Conservation (phyloP, 2,329 filamentous ascomycete species). For the Aspergillus vadensis region DNA sequence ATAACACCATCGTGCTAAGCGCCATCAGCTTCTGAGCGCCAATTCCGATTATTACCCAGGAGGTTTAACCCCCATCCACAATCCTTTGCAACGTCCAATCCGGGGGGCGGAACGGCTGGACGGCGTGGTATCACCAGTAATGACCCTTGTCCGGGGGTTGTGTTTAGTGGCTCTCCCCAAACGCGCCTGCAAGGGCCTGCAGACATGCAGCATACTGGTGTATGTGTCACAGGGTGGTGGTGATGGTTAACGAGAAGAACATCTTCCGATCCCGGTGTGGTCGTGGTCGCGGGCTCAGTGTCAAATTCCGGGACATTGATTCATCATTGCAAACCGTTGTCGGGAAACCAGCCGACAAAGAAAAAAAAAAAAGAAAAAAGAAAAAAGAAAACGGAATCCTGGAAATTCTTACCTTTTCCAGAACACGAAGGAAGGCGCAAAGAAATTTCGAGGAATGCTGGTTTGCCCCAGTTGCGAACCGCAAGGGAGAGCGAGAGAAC, state of each 20-base stretch:
- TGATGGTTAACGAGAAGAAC: neutral
- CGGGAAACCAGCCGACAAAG: constrained; percentile 2
- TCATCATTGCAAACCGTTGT: neutral
- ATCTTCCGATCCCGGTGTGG: neutral
- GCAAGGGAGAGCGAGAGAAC: constrained; percentile 3
- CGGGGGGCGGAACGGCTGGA: constrained; percentile 9
- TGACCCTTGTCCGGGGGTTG: neutral
- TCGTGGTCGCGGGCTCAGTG: neutral
- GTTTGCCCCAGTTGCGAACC: constrained; percentile 3
- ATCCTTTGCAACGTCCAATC: constrained; percentile 8
- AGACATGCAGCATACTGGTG: constrained; percentile 13
- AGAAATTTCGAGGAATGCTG: constrained; percentile 18
- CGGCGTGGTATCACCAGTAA: constrained; percentile 12
- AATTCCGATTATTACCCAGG: neutral
- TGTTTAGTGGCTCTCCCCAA: constrained; percentile 2
- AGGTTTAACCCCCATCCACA: neutral
- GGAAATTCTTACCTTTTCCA: constrained; percentile 11
- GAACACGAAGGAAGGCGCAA: constrained; percentile 18
- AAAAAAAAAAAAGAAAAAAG: neutral
- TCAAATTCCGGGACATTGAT: constrained; percentile 1
- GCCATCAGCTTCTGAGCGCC: neutral
- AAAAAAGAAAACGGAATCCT: no score
- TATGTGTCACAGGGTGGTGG: constrained; percentile 15
- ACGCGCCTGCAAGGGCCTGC: constrained; percentile 18
- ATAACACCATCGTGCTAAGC: neutral